Evolutionary conservation across 306 rosid genomes (phyloP), one percentile per base, ranked within the genome.

Genomic region (Dalbergia cultrata): DNA sequence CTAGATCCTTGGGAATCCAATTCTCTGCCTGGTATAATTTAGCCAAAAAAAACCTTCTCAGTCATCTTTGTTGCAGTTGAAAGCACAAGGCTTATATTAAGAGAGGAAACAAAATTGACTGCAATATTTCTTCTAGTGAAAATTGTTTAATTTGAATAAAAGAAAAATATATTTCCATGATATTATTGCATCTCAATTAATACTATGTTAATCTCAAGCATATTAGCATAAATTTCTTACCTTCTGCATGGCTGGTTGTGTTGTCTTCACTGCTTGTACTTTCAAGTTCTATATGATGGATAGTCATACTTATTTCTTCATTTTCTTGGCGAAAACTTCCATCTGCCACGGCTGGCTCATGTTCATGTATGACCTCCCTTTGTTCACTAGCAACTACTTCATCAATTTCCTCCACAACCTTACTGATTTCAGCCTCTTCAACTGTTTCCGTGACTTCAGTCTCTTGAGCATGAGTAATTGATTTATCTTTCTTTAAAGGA

Each of bases 201-300:
- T 53, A 22, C 50, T 59, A 17, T 35, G 33, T 26, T 50, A 75
- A 18, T 65, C 39, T 59, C 45, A 53, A 43, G 77, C 21, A 72
- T 34, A 59, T 34, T 44, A 63, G 31, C 35, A 67, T 67, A 63
- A 67, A n/a, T 73, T 35, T 53, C 11, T 61, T 92, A 95, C 99
- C 99, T 89, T 88, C 81, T 63, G 74, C 66, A 44, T 59, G 19
- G 62, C 66, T 88, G 80, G 76, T 78, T 70, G 50, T 58, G 26
- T 34, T 17, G 19, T 83, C 87, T 71, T 80, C 83, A 37, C 5
- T 8, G 63, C 63, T 64, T 68, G 84, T 67, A 26, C 31, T 26
- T 85, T 90, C 88, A 63, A 57, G 67, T 43, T 70, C 45, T 78
- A 49, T 77, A 49, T 16, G 81, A 76, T 71, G 41, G 58, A 75